Conservation (phyloP, 1,139 yeast genomes). For the Eremothecium cymbalariae region DNA sequence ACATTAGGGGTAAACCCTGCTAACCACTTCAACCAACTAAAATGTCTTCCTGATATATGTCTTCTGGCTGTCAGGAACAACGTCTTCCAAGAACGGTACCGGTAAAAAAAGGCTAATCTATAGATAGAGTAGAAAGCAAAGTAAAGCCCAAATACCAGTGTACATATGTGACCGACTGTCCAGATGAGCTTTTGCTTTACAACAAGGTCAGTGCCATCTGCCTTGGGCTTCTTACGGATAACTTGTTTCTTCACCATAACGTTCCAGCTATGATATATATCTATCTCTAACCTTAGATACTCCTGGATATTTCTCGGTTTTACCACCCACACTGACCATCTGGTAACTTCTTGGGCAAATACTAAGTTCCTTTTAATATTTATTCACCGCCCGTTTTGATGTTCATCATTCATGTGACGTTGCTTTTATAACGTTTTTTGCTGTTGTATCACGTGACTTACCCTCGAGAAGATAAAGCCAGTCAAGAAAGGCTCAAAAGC, state of each 20-base stretch:
- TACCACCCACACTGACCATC: too few relatives aligned
- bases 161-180: slow-evolving; percentile 52
- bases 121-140: slow-evolving; percentile 40
- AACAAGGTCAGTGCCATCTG: slow-evolving; percentile 20
- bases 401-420: too few relatives aligned
- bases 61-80: slow-evolving; percentile 22
- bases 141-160: slow-evolving; percentile 44
- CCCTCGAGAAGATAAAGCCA: too few relatives aligned
- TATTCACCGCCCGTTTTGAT: too few relatives aligned
- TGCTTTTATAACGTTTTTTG: too few relatives aligned
- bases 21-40: slow-evolving; percentile 35
- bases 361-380: too few relatives aligned
- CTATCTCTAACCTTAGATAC: too few relatives aligned
- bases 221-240: slow-evolving; percentile 22
- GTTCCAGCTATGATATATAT: too few relatives aligned
- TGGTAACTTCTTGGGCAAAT: too few relatives aligned
- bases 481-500: too few relatives aligned
- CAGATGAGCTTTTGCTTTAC: slow-evolving; percentile 42
- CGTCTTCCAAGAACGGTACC: slow-evolving; percentile 31
- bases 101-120: slow-evolving; percentile 25
- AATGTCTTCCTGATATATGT: slow-evolving; percentile 13
- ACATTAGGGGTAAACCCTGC: slow-evolving; percentile 38
- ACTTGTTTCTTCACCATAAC: slow-evolving; percentile 23
- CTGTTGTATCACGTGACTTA: too few relatives aligned
- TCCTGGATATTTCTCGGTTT: too few relatives aligned